Conservation (phyloP, 2,329 filamentous ascomycete species). For the Sporothrix humicola region DNA sequence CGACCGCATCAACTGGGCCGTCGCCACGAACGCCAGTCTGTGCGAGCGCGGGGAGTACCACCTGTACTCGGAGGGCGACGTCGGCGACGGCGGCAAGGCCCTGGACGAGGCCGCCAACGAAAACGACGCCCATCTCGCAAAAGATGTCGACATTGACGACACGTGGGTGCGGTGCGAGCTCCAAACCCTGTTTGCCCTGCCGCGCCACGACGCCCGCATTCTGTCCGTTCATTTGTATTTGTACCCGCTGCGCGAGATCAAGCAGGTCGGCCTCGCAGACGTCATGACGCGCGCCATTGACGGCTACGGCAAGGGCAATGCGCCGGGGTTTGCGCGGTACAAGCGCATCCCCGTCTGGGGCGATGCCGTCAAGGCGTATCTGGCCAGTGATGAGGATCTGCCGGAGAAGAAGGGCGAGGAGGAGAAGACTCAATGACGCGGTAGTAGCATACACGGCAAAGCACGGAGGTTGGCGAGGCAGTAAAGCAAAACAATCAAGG, state of each 20-base stretch:
- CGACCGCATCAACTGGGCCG: conserved; percentile 36
- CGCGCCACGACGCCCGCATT: conserved; percentile 28
- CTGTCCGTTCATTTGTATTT: conserved; percentile 35
- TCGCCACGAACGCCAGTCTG: conserved; percentile 32
- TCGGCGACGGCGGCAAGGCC: not conserved
- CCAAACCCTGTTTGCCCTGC: conserved; percentile 34
- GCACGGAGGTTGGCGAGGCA: no score
- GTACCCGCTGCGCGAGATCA: conserved; percentile 36
- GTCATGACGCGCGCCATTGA: conserved; percentile 34
- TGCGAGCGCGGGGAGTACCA: conserved; percentile 37
- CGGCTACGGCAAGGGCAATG: conserved; percentile 34
- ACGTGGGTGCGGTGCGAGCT: conserved; percentile 36
- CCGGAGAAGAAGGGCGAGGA: not conserved
- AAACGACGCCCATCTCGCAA: not conserved
- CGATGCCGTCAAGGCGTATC: conserved; percentile 32
- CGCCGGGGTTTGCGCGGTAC: conserved; percentile 33
- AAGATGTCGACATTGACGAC: conserved; percentile 31
- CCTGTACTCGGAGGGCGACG: conserved; percentile 31
- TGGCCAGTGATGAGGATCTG: conserved; percentile 32
- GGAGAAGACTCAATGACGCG: not conserved
- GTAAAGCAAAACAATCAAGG: no score
- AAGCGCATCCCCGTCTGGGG: conserved; percentile 36
- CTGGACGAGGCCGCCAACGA: no score
- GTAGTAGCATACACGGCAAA: no score
- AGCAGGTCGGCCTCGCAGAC: conserved; percentile 32